Evolutionary conservation across 208 protist genomes (phyloP).

Genomic region (Acanthamoeba triangularis): DNA sequence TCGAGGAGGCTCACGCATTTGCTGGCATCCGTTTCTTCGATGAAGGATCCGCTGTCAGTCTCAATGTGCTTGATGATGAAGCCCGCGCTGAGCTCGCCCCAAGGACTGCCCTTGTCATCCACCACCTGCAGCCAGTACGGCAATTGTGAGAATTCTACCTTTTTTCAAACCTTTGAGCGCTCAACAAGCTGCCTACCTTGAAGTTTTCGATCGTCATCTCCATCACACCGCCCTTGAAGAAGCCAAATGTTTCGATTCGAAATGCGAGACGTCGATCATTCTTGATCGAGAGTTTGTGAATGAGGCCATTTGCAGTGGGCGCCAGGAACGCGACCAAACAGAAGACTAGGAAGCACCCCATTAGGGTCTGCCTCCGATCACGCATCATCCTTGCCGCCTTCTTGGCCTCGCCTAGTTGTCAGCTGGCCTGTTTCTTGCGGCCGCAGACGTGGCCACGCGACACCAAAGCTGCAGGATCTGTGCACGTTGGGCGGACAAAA

Average conservation of each 20-base stretch:
- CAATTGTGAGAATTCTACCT: neutral
- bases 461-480: neutral
- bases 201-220: neutral
- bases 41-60: conserved; percentile 33
- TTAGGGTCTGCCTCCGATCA: neutral
- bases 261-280: conserved; percentile 5
- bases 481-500: neutral
- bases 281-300: conserved; percentile 15
- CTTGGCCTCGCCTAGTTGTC: too few species aligned
- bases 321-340: conserved; percentile 13
- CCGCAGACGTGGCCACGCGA: neutral
- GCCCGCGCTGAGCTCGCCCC: neutral
- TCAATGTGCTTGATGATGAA: conserved; percentile 23
- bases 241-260: conserved; percentile 48
- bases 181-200: neutral
- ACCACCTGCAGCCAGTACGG: neutral
- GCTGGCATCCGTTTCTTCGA: neutral
- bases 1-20: neutral
- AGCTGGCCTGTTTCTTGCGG: neutral
- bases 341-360: neutral
- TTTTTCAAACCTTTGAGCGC: neutral
- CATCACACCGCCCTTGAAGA: conserved; percentile 12
- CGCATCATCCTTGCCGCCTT: neutral
- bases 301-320: neutral
- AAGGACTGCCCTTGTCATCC: neutral